Percentiles rank a stretch among this genome's conserved stretches.
Evolutionary conservation across 2,329 filamentous ascomycete species (phyloP).

Genomic region (Botrytis fragariae): DNA sequence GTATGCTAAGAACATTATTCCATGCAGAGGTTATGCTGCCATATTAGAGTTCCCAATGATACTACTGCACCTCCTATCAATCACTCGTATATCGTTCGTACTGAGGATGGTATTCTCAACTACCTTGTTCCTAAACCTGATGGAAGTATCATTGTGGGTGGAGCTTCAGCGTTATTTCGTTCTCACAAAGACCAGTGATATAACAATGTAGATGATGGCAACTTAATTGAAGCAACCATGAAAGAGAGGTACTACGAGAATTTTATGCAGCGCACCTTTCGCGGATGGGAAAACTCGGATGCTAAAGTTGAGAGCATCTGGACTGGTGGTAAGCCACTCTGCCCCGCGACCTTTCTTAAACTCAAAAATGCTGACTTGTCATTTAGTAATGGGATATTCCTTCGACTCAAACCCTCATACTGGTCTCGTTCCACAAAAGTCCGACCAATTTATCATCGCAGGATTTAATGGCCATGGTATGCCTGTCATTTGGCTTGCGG

Average conservation of each 20-base stretch:
- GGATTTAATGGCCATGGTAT: slow-evolving; percentile 21
- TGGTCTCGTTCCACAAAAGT: not conserved
- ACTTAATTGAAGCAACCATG: slow-evolving; percentile 40
- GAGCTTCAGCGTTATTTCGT: slow-evolving; percentile 41
- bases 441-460: slow-evolving; percentile 10
- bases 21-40: slow-evolving; percentile 50
- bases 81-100: slow-evolving; percentile 25
- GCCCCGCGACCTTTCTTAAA: not conserved
- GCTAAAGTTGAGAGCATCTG: slow-evolving; percentile 38
- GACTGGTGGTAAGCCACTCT: slow-evolving; percentile 22
- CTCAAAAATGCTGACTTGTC: not conserved
- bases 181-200: slow-evolving; percentile 42
- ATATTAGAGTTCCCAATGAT: slow-evolving; percentile 33
- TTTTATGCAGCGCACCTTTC: slow-evolving; percentile 41
- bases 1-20: slow-evolving; percentile 53
- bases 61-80: slow-evolving; percentile 22
- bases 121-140: slow-evolving; percentile 37
- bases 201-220: slow-evolving; percentile 46
- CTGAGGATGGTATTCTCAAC: slow-evolving; percentile 17
- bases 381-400: slow-evolving; percentile 15
- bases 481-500: slow-evolving; percentile 38
- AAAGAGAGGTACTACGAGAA: slow-evolving; percentile 44
- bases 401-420: slow-evolving; percentile 13
- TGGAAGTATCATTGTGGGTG: slow-evolving; percentile 41
- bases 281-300: slow-evolving; percentile 46